Percentiles rank a stretch among this genome's conserved stretches.
Conservation (phyloP, 345 rosid genomes). For the Corchorus capsularis region DNA sequence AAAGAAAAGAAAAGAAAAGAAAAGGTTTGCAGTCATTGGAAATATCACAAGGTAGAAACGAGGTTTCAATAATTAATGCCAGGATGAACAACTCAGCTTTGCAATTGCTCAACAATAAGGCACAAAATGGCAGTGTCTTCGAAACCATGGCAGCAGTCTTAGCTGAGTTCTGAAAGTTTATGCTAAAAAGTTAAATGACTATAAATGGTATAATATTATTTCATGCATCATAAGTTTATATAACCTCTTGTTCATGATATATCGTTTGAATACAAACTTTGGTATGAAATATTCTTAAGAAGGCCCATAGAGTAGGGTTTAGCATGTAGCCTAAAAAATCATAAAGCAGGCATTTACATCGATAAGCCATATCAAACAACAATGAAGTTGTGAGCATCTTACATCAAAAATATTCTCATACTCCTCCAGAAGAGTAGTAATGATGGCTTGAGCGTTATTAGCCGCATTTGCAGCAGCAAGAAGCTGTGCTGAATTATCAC, state of each 20-base stretch:
- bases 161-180: constrained; percentile 1
- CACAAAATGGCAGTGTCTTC: constrained; percentile 5
- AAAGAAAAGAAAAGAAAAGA: no score
- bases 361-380: constrained; percentile 10
- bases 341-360: constrained; percentile 11
- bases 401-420: constrained; percentile 86
- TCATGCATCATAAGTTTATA: not conserved
- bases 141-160: not conserved
- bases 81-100: not conserved
- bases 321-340: not conserved
- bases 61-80: not conserved
- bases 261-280: not conserved
- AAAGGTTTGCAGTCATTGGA: not conserved
- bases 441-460: constrained; percentile 88
- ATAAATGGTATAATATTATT: constrained; percentile 3
- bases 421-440: constrained; percentile 86
- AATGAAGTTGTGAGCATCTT: constrained; percentile 40
- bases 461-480: constrained; percentile 99
- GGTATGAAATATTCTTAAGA: not conserved
- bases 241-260: not conserved
- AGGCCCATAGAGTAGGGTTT: not conserved
- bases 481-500: constrained; percentile 96
- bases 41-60: not conserved
- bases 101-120: not conserved
- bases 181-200: not conserved